A percentile compares a stretch with the other conserved stretches of the same genome.
phyloP scores from a whole-genome alignment of 208 protist species.

The Wallacemonas sp. region DNA sequence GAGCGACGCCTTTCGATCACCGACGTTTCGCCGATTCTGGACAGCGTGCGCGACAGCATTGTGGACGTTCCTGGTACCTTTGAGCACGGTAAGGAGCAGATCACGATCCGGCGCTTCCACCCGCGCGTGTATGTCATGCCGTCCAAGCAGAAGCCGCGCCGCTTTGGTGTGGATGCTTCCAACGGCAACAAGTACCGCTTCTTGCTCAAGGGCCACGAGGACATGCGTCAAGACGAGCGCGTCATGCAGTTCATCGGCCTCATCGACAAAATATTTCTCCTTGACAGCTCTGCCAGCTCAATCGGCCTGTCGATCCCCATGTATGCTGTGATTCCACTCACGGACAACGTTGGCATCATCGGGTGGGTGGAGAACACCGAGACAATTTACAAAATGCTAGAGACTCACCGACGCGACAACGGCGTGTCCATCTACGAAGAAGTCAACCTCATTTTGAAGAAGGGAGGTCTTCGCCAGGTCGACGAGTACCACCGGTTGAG shows the following conservation, averaged over 20 bases:
- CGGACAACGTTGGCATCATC: slow-evolving; percentile 98
- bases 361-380: slow-evolving; percentile 99
- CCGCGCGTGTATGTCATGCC: slow-evolving; percentile 95
- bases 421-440: slow-evolving; percentile 85
- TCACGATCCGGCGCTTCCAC: slow-evolving; percentile 95
- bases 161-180: slow-evolving; percentile 95
- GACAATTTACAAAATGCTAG: slow-evolving; percentile 93
- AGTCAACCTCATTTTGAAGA: slow-evolving; percentile 77
- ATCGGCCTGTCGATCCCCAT: slow-evolving; percentile 93
- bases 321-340: slow-evolving; percentile 99
- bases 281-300: slow-evolving; percentile 75
- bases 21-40: slow-evolving; percentile 93
- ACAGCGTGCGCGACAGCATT: slow-evolving; percentile 92
- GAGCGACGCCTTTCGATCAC: slow-evolving; percentile 81
- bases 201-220: slow-evolving; percentile 99
- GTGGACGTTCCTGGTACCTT: slow-evolving; percentile 98
- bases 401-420: slow-evolving; percentile 65
- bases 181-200: slow-evolving; percentile 97
- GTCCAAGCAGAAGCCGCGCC: slow-evolving; percentile 99
- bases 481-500: slow-evolving; percentile 83
- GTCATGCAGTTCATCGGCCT: slow-evolving; percentile 99
- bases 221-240: slow-evolving; percentile 99
- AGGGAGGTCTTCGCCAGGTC: slow-evolving; percentile 61
- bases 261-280: slow-evolving; percentile 97
- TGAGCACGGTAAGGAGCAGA: slow-evolving; percentile 81